Conservation (phyloP, 495 filamentous ascomycete species). For the Viridothelium virens region DNA sequence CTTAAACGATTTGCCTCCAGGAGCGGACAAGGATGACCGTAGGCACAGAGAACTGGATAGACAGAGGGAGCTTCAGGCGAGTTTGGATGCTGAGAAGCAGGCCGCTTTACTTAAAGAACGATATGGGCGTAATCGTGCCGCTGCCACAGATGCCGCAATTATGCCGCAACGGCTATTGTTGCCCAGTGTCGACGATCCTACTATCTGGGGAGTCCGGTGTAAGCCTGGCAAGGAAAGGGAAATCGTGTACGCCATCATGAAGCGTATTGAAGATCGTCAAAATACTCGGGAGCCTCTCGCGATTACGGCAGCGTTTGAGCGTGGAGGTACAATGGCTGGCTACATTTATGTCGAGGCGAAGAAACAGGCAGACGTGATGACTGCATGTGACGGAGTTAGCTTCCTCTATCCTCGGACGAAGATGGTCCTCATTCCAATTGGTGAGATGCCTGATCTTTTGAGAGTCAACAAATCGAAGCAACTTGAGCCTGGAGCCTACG, state of each 20-base stretch:
- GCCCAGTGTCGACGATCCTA: conserved; percentile 88
- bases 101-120: conserved; percentile 76
- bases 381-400: conserved; percentile 70
- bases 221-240: conserved; percentile 93
- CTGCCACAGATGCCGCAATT: conserved; percentile 53
- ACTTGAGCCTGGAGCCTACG: conserved; percentile 83
- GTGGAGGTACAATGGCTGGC: conserved; percentile 78
- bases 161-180: conserved; percentile 84
- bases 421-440: conserved; percentile 81
- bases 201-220: conserved; percentile 89
- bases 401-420: conserved; percentile 80
- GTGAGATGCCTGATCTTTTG: conserved; percentile 96
- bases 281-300: conserved; percentile 66
- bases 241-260: conserved; percentile 75
- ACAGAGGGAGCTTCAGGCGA: conserved; percentile 72
- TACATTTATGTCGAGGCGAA: conserved; percentile 92
- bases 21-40: conserved; percentile 77
- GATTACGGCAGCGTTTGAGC: conserved; percentile 84
- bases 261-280: conserved; percentile 70
- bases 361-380: conserved; percentile 74
- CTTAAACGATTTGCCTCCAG: conserved; percentile 67
- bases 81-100: conserved; percentile 87
- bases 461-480: conserved; percentile 76
- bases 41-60: conserved; percentile 92
- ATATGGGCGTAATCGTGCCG: conserved; percentile 59